Conservation (phyloP, 371 early-diverging fungal species). For the Parasitella parasitica region DNA sequence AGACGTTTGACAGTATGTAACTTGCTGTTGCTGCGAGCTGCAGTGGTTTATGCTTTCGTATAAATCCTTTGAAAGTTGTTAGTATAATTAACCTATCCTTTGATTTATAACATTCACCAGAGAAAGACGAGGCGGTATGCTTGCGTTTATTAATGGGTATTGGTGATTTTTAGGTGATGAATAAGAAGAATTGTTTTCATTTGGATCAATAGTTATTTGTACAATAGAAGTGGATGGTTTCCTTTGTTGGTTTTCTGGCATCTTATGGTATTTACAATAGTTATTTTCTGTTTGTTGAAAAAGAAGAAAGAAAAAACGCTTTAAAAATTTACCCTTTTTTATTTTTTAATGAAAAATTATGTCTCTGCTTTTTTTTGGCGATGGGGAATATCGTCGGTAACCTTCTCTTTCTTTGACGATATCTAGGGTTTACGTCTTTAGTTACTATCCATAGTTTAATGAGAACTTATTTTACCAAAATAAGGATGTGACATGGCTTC, state of each 20-base stretch:
- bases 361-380: neutral
- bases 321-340: neutral
- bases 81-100: neutral
- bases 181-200: neutral
- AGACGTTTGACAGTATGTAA: neutral
- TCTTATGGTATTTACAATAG: neutral
- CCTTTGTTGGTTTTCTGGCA: neutral
- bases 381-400: neutral
- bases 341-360: neutral
- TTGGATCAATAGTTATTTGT: neutral
- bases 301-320: neutral
- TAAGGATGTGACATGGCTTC: constrained; percentile 97
- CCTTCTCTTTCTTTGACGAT: neutral
- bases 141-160: neutral
- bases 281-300: neutral
- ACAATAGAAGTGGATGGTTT: neutral
- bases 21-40: neutral
- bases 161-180: neutral
- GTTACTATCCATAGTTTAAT: neutral
- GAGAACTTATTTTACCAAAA: too few species aligned
- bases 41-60: neutral
- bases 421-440: neutral
- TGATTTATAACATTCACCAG: neutral
- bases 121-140: neutral
- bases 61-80: neutral